Evolutionary conservation across 2,329 filamentous ascomycete species (phyloP).

Genomic region (Stagonosporopsis rhizophila): DNA sequence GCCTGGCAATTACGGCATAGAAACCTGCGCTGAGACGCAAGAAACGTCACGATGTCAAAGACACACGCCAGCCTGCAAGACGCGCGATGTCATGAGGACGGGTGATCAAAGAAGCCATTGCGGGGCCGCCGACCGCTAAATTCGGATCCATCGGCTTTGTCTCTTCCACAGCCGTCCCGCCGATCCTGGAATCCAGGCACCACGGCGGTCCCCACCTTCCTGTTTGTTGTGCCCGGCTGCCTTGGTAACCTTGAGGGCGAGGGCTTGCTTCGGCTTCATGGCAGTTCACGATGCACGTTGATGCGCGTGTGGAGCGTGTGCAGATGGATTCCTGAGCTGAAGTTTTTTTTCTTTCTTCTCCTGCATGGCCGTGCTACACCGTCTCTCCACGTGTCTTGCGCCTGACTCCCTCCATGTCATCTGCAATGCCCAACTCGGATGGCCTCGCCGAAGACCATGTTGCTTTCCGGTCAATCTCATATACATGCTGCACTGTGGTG

Average conservation of each 20-base stretch:
- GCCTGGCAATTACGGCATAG: constrained; percentile 28
- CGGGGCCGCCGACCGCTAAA: constrained; percentile 29
- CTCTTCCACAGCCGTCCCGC: constrained; percentile 13
- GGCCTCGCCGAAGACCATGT: constrained; percentile 1
- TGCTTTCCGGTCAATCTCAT: constrained; percentile 5
- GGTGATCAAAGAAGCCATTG: constrained; percentile 35
- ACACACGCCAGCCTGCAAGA: constrained; percentile 26
- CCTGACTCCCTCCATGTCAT: background rate
- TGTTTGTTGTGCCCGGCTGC: constrained; percentile 27
- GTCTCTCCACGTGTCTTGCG: constrained; percentile 5
- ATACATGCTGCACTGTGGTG: background rate
- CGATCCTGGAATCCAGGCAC: constrained; percentile 22
- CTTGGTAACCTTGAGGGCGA: constrained; percentile 8
- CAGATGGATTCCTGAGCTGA: background rate
- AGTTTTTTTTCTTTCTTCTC: background rate
- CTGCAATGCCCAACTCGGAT: constrained; percentile 1
- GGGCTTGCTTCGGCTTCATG: constrained; percentile 17
- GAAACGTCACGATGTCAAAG: constrained; percentile 39
- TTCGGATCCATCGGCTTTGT: constrained; percentile 32
- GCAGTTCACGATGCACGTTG: constrained; percentile 8
- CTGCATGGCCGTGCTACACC: constrained; percentile 1
- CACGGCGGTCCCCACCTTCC: constrained; percentile 21
- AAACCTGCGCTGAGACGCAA: constrained; percentile 14
- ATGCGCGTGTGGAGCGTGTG: constrained; percentile 15
- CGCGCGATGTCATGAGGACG: constrained; percentile 35